Base-by-base conservation (phyloP, 768 basidiomycete genomes). In the Lentinula aciculospora region DNA sequence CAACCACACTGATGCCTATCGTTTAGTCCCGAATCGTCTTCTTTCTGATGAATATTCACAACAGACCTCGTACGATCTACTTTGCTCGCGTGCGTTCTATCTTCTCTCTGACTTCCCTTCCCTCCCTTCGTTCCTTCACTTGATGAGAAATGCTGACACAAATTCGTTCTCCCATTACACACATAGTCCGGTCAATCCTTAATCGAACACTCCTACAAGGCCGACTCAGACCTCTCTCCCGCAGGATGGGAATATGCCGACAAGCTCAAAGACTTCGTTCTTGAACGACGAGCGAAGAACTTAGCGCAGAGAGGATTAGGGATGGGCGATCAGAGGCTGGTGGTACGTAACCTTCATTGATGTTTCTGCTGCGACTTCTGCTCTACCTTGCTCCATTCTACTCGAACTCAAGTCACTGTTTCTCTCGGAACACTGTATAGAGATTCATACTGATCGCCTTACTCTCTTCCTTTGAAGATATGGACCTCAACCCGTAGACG, bases 11-110 rank as follows among this genome's bases (percentile, higher is more conserved):
- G 31, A 29, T 15, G 54, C 1, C 5, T 2, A 15, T 37, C 42
- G 50, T 64, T 15, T 71, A 98, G 86, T 93, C 93, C 2, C 78
- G 96, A 59, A 94, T 98, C 59, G 92, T 98, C 25, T 99, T 98
- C 79, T 98, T 97, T 79, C 78, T 99, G 45, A 98, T 98, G 97
- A 99, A 99, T 69, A 98, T 99, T 48, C 96, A 99, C 73, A 98
- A 94, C 66, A 80, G 82, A 61, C 90, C 86, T 68, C 81, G 96
- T 21, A 94, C 88, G 47, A 99, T 99, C 61, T 98, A 95, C 71
- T 98, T 99, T 72, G 96, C 96, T 4, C 77, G 96, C 39, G 95
- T 97, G 67, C 60, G 90, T 70, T 7, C 7, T 9, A 4, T 37
- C 19, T 53, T 56, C 39, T 21, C 32, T 34, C 32, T 34, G 32